phyloP scores from a whole-genome alignment of 768 basidiomycete species.

The Tylopilus felleus region DNA sequence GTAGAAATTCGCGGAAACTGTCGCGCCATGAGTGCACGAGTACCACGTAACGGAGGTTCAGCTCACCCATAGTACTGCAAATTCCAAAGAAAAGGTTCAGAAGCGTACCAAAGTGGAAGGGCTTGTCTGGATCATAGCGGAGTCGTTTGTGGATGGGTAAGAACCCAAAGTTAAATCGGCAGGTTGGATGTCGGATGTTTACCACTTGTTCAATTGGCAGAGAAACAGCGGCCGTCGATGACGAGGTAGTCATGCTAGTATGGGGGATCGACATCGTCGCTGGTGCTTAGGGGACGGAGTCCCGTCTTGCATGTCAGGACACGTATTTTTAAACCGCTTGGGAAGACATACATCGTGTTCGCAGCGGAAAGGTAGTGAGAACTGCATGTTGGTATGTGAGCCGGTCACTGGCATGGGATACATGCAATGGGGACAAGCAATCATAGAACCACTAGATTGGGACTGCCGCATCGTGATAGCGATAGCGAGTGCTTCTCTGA shows the following conservation, averaged over 20 bases:
- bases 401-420: too few species aligned
- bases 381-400: neutral
- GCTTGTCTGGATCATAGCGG: neutral
- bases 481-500: too few species aligned
- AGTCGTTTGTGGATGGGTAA: neutral
- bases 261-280: neutral
- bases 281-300: too few species aligned
- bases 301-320: too few species aligned
- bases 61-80: neutral
- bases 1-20: neutral
- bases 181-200: neutral
- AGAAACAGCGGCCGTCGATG: neutral
- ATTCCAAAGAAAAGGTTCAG: neutral
- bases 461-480: too few species aligned
- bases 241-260: neutral
- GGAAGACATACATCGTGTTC: too few species aligned
- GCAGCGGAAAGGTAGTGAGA: neutral
- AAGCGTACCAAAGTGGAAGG: neutral
- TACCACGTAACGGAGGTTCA: neutral
- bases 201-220: neutral
- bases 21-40: neutral
- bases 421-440: neutral
- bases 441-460: too few species aligned
- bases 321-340: too few species aligned
- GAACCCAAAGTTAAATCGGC: neutral